Evolutionary conservation across 495 filamentous ascomycete species (phyloP).

Genomic region (Tuber borchii): DNA sequence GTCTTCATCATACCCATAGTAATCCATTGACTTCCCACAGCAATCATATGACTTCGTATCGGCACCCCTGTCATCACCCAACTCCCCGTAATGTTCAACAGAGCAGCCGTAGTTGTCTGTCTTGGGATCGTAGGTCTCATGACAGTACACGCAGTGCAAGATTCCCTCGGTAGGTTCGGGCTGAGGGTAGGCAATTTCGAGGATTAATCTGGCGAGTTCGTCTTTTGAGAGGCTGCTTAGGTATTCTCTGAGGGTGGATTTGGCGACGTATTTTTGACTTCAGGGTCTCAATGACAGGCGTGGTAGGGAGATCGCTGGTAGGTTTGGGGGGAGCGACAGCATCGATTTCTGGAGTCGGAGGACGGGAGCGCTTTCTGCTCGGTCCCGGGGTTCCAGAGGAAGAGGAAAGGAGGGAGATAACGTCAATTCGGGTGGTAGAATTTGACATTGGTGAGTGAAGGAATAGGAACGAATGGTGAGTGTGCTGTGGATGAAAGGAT

Average conservation of each 20-base stretch:
- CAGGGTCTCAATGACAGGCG: neutral
- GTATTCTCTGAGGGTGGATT: neutral
- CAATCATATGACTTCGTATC: neutral
- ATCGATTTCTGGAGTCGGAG: neutral
- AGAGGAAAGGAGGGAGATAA: slow-evolving; percentile 1
- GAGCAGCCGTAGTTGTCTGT: neutral
- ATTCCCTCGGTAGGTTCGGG: neutral
- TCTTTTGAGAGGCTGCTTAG: neutral
- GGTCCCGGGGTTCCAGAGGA: neutral
- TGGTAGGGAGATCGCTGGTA: neutral
- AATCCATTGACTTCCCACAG: neutral
- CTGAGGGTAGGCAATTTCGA: neutral
- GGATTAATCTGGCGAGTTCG: neutral
- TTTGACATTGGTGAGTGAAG: neutral
- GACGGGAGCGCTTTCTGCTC: neutral
- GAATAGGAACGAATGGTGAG: neutral
- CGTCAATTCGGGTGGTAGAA: neutral
- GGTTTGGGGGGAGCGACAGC: neutral
- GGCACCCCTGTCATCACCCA: neutral
- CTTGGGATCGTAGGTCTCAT: neutral
- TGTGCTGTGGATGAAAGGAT: neutral
- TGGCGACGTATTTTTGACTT: neutral
- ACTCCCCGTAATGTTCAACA: neutral
- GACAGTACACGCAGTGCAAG: neutral
- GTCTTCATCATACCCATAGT: neutral